Base-by-base conservation (phyloP, 2,329 filamentous ascomycete species). In the Rutstroemia sp. region DNA sequence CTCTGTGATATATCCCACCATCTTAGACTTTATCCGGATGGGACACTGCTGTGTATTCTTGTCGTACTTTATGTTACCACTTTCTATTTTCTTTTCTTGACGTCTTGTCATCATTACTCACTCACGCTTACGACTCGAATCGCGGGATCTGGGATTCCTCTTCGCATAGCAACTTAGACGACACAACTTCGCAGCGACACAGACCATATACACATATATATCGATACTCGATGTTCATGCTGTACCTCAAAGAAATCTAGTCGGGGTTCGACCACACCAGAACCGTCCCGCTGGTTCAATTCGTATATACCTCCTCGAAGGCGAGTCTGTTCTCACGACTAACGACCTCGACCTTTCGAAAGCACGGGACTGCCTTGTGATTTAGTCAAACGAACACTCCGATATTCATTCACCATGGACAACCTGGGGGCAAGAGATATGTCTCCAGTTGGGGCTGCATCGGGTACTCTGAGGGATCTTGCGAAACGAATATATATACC, bases 401-500 rank as follows among this genome's bases (percentile, higher is more conserved):
- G 21, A 21, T 55, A 19, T n/a, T 16, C n/a, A 18, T 50, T n/a
- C 16, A 37, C 7, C 14, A 55, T 55, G 52, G 19, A 30, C 21
- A 18, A 42, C 18, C 14, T 41, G 30, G 49, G 16, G 21, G 23
- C 52, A 23, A 19, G 45, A 53, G 61, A 64, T 27, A 54, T 61
- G 30, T 57, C 57, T 49, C 51, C 44, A 23, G 59, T 45, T 49
- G 60, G 61, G 53, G 59, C 56, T 63, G 65, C 61, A 38, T 66
- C 67, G 54, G 60, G 52, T 27, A 67, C 66, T 30, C 25, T 67
- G 18, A 61, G 45, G 46, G 63, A 66, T 46, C 61, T 71, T 23
- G 65, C 61, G 27, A 69, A 68, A 59, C 79, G 82, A 58, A 83
- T 86, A 66, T 67, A 76, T 49, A 85, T 86, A 58, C 81, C 82